Base-by-base conservation (phyloP, 805 yeast genomes). In the Ogataea thermomethanolica region DNA sequence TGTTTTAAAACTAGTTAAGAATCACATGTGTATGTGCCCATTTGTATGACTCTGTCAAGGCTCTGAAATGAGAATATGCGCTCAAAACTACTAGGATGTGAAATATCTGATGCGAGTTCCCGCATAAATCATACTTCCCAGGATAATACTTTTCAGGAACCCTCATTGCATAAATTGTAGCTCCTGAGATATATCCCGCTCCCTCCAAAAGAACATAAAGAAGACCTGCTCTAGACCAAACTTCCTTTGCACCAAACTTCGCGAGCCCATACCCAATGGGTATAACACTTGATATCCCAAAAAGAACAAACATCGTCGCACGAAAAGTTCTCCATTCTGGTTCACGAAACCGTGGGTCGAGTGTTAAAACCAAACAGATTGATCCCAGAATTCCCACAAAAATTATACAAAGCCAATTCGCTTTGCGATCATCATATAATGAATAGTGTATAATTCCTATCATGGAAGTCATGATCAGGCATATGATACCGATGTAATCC, bases 71-170 rank as follows among this genome's bases (percentile, higher is more conserved):
- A 42, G 82, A 82, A 40, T 65, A 67, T 0, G 95, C 84, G 10
- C 95, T 95, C 9, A 79, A 49, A 0, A 86, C 89, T 7, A 87
- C 95, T 52, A 84, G 60, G 8, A 83, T 61, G 58, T 87, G 95
- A 56, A 88, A 87, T 8, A 88, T 71, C 56, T 88, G 96, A 58
- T 88, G 96, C 6, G 95, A 83, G 49, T 84, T 84, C 1, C 95
- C 95, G 61, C 76, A 71, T 8, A 76, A 53, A 50, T 87, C 95
- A 56, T 73, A 84, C 14, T 28, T 59, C 0, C 89, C 89, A 0
- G 87, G 86, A 5, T 49, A 50, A 29, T 69, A 66, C 35, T 84
- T 68, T 56, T 89, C 97, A 0, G 97, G 97, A 25, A 84, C 59
- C 44, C 96, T 69, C 17, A 71, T 58, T 0, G 95, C 96, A 59